A percentile compares a stretch with the other conserved stretches of the same genome.
These are phyloP conservation scores for Sequoiadendron giganteum DNA, from an alignment of 75 land plant genomes.

Conservation along the genomic window DNA sequence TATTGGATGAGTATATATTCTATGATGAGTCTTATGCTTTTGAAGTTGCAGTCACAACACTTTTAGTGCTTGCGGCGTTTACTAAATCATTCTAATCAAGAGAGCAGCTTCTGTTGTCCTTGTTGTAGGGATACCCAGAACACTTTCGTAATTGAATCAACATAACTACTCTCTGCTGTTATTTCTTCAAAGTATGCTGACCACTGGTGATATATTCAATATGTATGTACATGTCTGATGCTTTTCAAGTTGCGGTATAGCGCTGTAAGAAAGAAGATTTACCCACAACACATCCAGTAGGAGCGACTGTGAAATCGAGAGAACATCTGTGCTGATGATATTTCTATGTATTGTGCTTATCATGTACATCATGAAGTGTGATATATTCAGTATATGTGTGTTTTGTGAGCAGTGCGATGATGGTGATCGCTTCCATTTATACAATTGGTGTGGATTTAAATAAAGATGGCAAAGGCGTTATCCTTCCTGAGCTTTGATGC, in stretches of 20 bases:
- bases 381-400: background rate
- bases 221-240: background rate
- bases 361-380: background rate
- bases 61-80: background rate
- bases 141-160: background rate
- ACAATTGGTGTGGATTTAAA: background rate
- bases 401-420: background rate
- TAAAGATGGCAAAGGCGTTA: background rate
- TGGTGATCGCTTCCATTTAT: background rate
- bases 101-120: no score
- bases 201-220: background rate
- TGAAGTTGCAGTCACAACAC: background rate
- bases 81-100: background rate
- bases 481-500: background rate
- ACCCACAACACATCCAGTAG: background rate
- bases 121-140: no score
- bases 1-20: background rate
- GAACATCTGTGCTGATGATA: background rate
- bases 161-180: background rate
- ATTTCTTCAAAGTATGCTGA: no score
- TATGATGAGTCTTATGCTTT: background rate
- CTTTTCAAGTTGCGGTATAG: background rate
- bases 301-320: background rate
- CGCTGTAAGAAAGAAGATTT: background rate
- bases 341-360: background rate